These are phyloP conservation scores for Lichtheimia ramosa DNA, from an alignment of 371 early-diverging fungal genomes.

Conservation along the genomic window DNA sequence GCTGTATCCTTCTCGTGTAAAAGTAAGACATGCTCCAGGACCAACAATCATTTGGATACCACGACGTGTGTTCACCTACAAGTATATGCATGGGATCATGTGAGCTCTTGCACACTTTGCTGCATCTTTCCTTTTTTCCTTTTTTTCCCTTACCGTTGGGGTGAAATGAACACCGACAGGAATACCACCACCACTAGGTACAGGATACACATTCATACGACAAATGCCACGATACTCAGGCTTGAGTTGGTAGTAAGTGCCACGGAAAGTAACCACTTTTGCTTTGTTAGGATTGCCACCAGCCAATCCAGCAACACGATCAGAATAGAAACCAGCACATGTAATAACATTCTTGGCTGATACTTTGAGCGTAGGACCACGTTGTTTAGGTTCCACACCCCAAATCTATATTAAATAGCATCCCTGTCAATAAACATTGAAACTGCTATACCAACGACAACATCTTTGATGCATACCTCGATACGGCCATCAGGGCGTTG, in stretches of 20 bases:
- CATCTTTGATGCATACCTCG: slow-evolving; percentile 11
- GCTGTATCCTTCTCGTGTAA: slow-evolving; percentile 40
- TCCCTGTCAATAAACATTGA: neutral
- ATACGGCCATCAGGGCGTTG: slow-evolving; percentile 39
- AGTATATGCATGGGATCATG: neutral
- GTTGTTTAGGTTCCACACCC: slow-evolving; percentile 48
- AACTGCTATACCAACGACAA: neutral
- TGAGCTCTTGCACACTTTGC: no score
- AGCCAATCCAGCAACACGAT: slow-evolving; percentile 48
- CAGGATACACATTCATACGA: slow-evolving; percentile 51
- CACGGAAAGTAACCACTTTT: slow-evolving; percentile 50
- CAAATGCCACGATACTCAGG: slow-evolving; percentile 51
- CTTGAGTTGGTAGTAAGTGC: slow-evolving; percentile 51
- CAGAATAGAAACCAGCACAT: slow-evolving; percentile 53
- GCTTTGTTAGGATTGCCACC: slow-evolving; percentile 42
- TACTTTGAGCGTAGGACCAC: slow-evolving; percentile 44
- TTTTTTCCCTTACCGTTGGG: slow-evolving; percentile 28
- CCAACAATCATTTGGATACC: slow-evolving; percentile 54
- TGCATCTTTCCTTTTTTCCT: neutral
- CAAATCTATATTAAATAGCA: slow-evolving; percentile 25
- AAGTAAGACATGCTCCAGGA: slow-evolving; percentile 53
- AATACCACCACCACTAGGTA: slow-evolving; percentile 54
- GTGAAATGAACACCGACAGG: slow-evolving; percentile 54
- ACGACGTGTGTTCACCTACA: slow-evolving; percentile 36
- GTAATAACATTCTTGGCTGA: slow-evolving; percentile 52